These are phyloP conservation scores for Petasospora fabianii DNA, from an alignment of 1,139 yeast species.

Conservation along the genomic window DNA sequence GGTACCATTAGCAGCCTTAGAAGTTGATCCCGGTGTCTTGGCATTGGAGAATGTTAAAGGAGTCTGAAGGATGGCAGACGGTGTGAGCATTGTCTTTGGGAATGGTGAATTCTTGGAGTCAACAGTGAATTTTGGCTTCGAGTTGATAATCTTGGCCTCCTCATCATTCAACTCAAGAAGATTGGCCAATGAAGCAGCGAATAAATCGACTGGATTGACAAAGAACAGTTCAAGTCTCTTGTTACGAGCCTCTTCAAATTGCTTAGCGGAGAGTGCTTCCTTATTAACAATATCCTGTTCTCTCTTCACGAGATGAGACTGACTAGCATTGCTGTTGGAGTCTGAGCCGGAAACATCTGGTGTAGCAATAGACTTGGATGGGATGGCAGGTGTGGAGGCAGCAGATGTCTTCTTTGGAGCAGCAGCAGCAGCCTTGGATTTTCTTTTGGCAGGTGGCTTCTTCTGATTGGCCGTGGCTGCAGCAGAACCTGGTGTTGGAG, in stretches of 20 bases:
- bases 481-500: constrained; percentile 19
- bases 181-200: constrained; percentile 26
- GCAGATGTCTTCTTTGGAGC: constrained; percentile 15
- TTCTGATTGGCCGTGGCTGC: constrained; percentile 15
- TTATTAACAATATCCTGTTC: constrained; percentile 23
- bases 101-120: constrained; percentile 19
- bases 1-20: constrained; percentile 14
- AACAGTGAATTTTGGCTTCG: constrained; percentile 13
- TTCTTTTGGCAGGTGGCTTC: constrained; percentile 23
- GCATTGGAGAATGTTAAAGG: constrained; percentile 26
- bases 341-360: constrained; percentile 13
- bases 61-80: constrained; percentile 28
- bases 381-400: constrained; percentile 16
- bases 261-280: constrained; percentile 18
- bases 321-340: constrained; percentile 8
- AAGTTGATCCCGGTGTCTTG: constrained; percentile 24
- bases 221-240: constrained; percentile 23
- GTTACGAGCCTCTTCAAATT: constrained; percentile 18
- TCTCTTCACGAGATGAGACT: constrained; percentile 21
- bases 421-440: constrained; percentile 16
- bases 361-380: constrained; percentile 13
- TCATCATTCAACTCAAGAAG: constrained; percentile 26
- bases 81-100: constrained; percentile 24
- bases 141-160: constrained; percentile 21
- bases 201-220: constrained; percentile 22